Conservation (phyloP, 1,139 yeast genomes). For the Magnusiomyces tetraspermus region DNA sequence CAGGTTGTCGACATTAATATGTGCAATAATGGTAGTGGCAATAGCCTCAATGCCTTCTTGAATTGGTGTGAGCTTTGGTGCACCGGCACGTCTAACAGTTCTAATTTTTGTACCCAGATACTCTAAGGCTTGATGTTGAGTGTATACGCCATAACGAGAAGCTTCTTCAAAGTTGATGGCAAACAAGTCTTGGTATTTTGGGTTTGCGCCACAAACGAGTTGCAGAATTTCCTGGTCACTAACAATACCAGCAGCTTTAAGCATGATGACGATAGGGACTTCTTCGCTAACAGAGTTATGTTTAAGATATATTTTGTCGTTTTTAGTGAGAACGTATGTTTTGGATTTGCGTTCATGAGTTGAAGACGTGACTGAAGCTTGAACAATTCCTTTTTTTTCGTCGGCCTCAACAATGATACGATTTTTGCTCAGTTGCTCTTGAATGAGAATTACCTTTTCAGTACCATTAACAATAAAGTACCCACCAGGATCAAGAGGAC, state of each 20-base stretch:
- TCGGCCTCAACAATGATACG: conserved; percentile 98
- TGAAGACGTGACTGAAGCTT: conserved; percentile 94
- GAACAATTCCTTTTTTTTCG: conserved; percentile 86
- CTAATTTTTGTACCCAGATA: conserved; percentile 86
- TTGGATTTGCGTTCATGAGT: conserved; percentile 97
- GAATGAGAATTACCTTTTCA: conserved; percentile 91
- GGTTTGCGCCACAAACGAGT: conserved; percentile 82
- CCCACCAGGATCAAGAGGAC: conserved; percentile 99
- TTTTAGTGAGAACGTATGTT: conserved; percentile 88
- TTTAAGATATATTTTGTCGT: conserved; percentile 78
- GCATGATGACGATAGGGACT: conserved; percentile 82
- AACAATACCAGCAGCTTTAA: conserved; percentile 91
- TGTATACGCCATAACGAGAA: conserved; percentile 71
- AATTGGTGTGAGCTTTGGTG: conserved; percentile 65
- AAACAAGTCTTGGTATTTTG: conserved; percentile 82
- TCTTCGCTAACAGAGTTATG: conserved; percentile 95
- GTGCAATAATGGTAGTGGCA: conserved; percentile 94
- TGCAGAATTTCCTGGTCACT: conserved; percentile 92
- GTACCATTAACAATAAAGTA: conserved; percentile 96
- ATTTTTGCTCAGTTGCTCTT: conserved; percentile 92
- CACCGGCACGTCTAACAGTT: conserved; percentile 77
- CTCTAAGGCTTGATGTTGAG: conserved; percentile 90
- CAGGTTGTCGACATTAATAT: conserved; percentile 72
- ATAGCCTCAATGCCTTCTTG: conserved; percentile 98
- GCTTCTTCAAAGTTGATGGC: conserved; percentile 93